Conservation (phyloP, 768 basidiomycete genomes). For the Paxillus rubicundulus region DNA sequence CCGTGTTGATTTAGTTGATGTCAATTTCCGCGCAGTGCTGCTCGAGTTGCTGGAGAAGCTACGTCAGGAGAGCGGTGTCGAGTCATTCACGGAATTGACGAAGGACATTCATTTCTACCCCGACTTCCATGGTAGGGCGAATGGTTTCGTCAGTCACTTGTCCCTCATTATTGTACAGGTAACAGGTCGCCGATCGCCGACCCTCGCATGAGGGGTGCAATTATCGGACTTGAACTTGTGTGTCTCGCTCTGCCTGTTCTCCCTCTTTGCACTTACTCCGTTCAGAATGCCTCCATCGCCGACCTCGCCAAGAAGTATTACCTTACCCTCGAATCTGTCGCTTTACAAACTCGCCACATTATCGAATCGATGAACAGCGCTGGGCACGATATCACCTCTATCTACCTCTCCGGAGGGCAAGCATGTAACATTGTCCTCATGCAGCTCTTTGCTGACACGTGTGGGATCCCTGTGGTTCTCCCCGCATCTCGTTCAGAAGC, state of each 20-base stretch:
- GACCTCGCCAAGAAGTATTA: conserved; percentile 92
- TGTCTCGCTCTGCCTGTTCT: conserved; percentile 9
- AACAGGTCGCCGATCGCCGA: conserved; percentile 97
- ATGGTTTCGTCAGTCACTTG: background rate
- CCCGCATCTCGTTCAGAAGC: conserved; percentile 75
- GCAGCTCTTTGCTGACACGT: conserved; percentile 85
- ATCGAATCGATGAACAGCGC: conserved; percentile 84
- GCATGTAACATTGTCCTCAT: conserved; percentile 87
- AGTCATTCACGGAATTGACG: conserved; percentile 77
- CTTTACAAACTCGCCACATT: conserved; percentile 93
- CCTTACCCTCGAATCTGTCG: conserved; percentile 88
- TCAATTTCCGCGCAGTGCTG: conserved; percentile 48
- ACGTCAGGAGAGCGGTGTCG: conserved; percentile 48
- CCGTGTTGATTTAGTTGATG: background rate
- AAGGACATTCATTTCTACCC: conserved; percentile 94
- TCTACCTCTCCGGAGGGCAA: conserved; percentile 94
- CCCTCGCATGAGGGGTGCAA: conserved; percentile 89
- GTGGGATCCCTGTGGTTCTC: conserved; percentile 77
- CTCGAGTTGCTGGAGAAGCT: conserved; percentile 71
- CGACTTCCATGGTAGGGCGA: conserved; percentile 75
- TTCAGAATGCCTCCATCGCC: conserved; percentile 62
- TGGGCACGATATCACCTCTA: conserved; percentile 77
- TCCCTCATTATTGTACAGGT: conserved; percentile 44
- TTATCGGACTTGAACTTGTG: conserved; percentile 82
- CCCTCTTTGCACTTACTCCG: background rate